Conservation (phyloP, 768 basidiomycete species). For the Leucocoprinus leucothites region DNA sequence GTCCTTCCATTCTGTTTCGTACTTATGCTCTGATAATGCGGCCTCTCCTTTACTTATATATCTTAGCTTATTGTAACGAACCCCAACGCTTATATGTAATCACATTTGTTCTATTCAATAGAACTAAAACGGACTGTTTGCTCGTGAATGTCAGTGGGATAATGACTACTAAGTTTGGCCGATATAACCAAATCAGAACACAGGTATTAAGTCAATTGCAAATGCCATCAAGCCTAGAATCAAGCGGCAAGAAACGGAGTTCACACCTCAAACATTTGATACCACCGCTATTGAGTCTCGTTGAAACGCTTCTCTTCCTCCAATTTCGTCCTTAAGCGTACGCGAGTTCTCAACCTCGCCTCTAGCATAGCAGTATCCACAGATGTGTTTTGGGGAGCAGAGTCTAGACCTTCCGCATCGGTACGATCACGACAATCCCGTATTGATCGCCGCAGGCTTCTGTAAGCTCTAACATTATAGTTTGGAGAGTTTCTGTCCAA, state of each 20-base stretch:
- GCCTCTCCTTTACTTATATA: slow-evolving; percentile 6
- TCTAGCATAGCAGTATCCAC: slow-evolving; percentile 32
- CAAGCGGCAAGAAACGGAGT: not conserved
- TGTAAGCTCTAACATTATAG: not conserved
- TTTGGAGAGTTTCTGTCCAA: slow-evolving; percentile 17
- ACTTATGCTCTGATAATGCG: slow-evolving; percentile 12
- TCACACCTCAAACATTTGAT: not conserved
- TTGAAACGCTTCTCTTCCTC: slow-evolving; percentile 36
- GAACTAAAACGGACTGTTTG: not conserved
- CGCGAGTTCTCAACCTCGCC: slow-evolving; percentile 42
- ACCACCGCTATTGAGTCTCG: not conserved
- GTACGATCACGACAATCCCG: slow-evolving; percentile 7
- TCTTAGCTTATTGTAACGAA: slow-evolving; percentile 6
- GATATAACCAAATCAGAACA: not conserved
- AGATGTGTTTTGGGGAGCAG: slow-evolving; percentile 14
- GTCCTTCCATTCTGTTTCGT: slow-evolving; percentile 3
- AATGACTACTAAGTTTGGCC: not conserved
- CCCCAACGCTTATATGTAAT: slow-evolving; percentile 11
- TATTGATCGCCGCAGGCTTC: slow-evolving; percentile 6
- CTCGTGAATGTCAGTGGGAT: too few species aligned
- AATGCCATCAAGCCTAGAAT: not conserved
- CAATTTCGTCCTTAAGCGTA: slow-evolving; percentile 45
- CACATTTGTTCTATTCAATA: not conserved
- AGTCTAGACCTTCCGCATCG: slow-evolving; percentile 15
- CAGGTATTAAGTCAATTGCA: not conserved